phyloP scores from a whole-genome alignment of 495 filamentous ascomycete genomes.

The Bacidia gigantensis region DNA sequence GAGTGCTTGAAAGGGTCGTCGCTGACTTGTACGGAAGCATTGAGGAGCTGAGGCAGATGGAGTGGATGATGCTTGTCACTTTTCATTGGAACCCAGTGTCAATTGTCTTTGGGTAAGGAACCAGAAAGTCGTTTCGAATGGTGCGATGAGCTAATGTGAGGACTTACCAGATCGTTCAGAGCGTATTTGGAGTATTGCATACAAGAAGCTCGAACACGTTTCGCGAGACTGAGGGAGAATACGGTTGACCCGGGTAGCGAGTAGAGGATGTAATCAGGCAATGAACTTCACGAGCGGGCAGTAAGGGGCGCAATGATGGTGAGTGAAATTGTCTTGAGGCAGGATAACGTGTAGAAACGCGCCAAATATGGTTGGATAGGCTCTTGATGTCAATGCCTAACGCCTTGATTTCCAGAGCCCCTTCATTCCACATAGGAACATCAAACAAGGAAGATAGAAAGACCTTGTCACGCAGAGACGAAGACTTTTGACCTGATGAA shows the following conservation, averaged over 20 bases:
- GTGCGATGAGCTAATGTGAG: no score
- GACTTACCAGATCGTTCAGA: background rate
- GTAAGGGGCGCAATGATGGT: no score
- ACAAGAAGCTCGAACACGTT: background rate
- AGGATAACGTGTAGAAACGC: no score
- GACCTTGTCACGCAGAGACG: no score
- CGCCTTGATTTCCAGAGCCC: no score
- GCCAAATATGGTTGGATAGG: no score
- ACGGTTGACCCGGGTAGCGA: background rate
- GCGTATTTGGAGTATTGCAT: background rate
- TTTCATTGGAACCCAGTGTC: background rate
- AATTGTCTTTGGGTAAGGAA: background rate
- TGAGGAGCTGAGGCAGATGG: background rate
- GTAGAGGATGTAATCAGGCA: background rate
- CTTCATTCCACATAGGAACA: no score
- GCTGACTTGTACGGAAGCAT: background rate
- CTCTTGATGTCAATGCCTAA: no score
- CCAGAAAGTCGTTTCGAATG: no score
- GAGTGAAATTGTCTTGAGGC: no score
- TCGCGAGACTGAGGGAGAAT: background rate
- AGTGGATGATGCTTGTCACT: background rate
- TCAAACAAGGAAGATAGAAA: no score
- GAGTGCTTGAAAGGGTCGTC: background rate
- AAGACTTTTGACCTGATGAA: no score
- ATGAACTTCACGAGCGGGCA: background rate